Conservation (phyloP, 2,329 filamentous ascomycete species). For the Periconia sp. region DNA sequence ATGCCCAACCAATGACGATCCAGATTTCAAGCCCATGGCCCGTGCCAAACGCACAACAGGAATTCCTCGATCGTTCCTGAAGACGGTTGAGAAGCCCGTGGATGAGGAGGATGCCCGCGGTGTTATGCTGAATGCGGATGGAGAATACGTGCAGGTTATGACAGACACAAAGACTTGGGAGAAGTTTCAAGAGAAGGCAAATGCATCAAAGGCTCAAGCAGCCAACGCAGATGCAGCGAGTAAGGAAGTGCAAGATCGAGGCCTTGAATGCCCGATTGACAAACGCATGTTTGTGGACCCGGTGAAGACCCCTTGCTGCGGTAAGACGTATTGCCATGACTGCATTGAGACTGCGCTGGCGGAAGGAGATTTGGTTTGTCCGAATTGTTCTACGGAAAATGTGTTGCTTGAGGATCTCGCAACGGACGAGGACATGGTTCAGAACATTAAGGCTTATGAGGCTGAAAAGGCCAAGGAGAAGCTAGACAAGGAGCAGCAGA, state of each 20-base stretch:
- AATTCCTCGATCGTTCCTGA: conserved; percentile 93
- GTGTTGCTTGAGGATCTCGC: conserved; percentile 92
- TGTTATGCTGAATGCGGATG: conserved; percentile 97
- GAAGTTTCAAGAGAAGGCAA: conserved; percentile 92
- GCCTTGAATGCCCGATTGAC: conserved; percentile 93
- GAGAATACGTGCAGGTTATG: conserved; percentile 95
- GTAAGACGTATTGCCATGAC: conserved; percentile 98
- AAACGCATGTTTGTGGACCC: conserved; percentile 98
- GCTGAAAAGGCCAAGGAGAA: conserved; percentile 57
- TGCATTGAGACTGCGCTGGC: conserved; percentile 99
- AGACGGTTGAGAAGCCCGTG: conserved; percentile 90
- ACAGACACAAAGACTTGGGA: conserved; percentile 97
- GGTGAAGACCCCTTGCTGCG: conserved; percentile 98
- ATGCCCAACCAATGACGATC: conserved; percentile 98
- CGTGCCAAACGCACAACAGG: conserved; percentile 96
- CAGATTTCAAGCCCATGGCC: conserved; percentile 90
- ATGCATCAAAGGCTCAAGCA: conserved; percentile 81
- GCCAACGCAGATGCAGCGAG: conserved; percentile 78
- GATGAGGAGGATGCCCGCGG: conserved; percentile 85
- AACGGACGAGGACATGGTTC: conserved; percentile 76
- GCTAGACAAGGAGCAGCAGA: conserved; percentile 49
- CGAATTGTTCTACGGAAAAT: conserved; percentile 86
- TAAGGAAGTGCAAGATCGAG: conserved; percentile 86
- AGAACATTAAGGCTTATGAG: conserved; percentile 79
- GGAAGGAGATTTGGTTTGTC: conserved; percentile 96